phyloP scores from a whole-genome alignment of 768 basidiomycete genomes.

The Lentinula lateritia region DNA sequence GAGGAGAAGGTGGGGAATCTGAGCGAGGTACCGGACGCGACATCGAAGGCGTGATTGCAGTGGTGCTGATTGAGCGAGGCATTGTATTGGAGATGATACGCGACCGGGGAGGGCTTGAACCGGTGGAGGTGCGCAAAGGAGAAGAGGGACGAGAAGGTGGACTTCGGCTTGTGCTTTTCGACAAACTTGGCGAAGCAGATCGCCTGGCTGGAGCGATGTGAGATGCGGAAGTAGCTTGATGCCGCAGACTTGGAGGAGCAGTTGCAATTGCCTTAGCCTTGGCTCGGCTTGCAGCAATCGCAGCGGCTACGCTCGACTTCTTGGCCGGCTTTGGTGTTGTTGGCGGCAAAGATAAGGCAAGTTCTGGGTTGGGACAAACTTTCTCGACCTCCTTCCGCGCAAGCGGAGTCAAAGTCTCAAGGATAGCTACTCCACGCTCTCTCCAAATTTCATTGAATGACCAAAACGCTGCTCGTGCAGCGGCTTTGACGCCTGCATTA shows the following conservation, averaged over 20 bases:
- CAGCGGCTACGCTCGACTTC: conserved; percentile 79
- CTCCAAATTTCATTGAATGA: conserved; percentile 71
- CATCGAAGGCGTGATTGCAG: conserved; percentile 27
- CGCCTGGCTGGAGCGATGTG: conserved; percentile 47
- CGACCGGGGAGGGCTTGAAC: conserved; percentile 40
- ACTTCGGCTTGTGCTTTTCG: conserved; percentile 26
- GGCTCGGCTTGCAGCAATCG: conserved; percentile 85
- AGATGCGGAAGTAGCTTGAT: conserved; percentile 75
- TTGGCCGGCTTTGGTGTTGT: conserved; percentile 55
- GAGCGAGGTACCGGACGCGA: conserved; percentile 39
- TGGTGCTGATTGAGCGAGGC: conserved; percentile 39
- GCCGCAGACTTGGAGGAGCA: conserved; percentile 73
- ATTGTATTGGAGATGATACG: conserved; percentile 35
- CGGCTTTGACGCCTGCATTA: conserved; percentile 75
- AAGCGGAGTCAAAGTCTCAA: conserved; percentile 60
- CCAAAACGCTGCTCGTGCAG: conserved; percentile 75
- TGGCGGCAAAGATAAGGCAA: conserved; percentile 34
- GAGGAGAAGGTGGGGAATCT: conserved; percentile 24
- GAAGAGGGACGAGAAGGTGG: conserved; percentile 38
- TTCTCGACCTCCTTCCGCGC: conserved; percentile 85
- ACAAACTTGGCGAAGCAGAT: conserved; percentile 35
- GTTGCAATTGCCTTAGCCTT: conserved; percentile 82
- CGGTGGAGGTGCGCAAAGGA: conserved; percentile 41
- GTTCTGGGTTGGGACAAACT: conserved; percentile 60
- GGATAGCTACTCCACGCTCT: conserved; percentile 55